Conservation (phyloP, 1,284 basidiomycete genomes). For the Ceratobasidium sp. region DNA sequence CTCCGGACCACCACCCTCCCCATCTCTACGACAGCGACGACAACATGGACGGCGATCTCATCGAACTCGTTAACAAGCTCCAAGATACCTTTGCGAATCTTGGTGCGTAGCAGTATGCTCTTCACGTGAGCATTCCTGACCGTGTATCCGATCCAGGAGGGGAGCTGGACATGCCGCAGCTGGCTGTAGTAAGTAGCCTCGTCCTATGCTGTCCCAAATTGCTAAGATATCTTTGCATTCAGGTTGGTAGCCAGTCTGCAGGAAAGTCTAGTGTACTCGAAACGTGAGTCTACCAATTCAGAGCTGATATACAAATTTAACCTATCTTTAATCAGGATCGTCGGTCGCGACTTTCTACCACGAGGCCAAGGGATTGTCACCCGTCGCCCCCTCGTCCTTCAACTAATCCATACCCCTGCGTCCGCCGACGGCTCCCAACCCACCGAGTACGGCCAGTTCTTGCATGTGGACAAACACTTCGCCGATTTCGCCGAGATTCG, state of each 20-base stretch:
- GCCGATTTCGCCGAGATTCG: constrained; percentile 95
- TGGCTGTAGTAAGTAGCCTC: constrained; percentile 69
- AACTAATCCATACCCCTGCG: constrained; percentile 89
- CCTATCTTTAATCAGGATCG: constrained; percentile 68
- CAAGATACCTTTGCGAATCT: constrained; percentile 89
- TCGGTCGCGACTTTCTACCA: constrained; percentile 95
- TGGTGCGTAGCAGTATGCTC: constrained; percentile 63
- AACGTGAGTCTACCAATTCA: constrained; percentile 65
- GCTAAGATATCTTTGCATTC: constrained; percentile 43
- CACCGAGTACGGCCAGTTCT: constrained; percentile 95
- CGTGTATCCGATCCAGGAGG: constrained; percentile 65
- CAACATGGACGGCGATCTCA: constrained; percentile 91
- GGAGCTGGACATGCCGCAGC: constrained; percentile 86
- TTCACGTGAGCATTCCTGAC: constrained; percentile 42
- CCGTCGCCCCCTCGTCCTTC: constrained; percentile 91
- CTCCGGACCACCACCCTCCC: constrained; percentile 16
- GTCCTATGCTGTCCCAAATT: not conserved
- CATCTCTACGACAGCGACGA: constrained; percentile 43
- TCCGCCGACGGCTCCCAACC: constrained; percentile 55
- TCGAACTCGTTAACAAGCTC: constrained; percentile 94
- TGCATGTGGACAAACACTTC: constrained; percentile 95
- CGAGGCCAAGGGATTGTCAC: constrained; percentile 96
- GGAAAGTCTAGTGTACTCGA: constrained; percentile 89
- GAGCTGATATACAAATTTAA: constrained; percentile 12
- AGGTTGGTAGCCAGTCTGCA: constrained; percentile 88